Conservation (phyloP, 371 early-diverging fungal genomes). For the Mortierella sp. region DNA sequence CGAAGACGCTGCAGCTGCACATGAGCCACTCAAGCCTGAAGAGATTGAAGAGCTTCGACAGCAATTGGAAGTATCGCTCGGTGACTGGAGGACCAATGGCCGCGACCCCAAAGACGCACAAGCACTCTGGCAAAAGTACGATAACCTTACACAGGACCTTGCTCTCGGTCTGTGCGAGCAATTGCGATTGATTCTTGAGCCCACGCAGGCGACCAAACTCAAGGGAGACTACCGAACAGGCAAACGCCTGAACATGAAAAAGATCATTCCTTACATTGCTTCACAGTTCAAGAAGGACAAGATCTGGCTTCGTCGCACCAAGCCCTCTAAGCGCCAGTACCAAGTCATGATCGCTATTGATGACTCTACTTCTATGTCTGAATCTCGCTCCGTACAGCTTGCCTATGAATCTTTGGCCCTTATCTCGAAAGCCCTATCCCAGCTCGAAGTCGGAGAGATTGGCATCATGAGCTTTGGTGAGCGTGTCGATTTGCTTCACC, state of each 20-base stretch:
- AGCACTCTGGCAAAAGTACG: conserved; percentile 91
- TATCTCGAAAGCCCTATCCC: conserved; percentile 91
- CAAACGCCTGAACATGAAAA: conserved; percentile 99
- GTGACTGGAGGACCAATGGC: conserved; percentile 72
- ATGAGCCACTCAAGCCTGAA: conserved; percentile 71
- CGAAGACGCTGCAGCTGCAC: conserved; percentile 54
- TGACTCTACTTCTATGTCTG: conserved; percentile 98
- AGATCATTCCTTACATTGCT: conserved; percentile 99
- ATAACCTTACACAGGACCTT: conserved; percentile 88
- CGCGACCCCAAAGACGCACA: conserved; percentile 74
- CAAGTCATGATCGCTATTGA: conserved; percentile 99
- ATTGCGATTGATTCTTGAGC: conserved; percentile 96
- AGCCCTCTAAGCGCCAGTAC: conserved; percentile 98
- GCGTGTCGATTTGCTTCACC: conserved; percentile 86
- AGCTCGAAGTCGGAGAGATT: conserved; percentile 95
- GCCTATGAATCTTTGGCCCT: conserved; percentile 94
- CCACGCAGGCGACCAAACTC: conserved; percentile 96
- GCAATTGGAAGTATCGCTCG: conserved; percentile 65
- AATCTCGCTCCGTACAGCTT: conserved; percentile 88
- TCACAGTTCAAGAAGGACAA: conserved; percentile 99
- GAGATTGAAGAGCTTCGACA: conserved; percentile 73
- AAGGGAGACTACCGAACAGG: conserved; percentile 99
- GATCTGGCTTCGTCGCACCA: conserved; percentile 99
- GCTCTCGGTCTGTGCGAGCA: conserved; percentile 95
- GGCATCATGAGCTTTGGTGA: conserved; percentile 94